Evolutionary conservation across 2,329 filamentous ascomycete genomes (phyloP), one percentile per base, ranked within the genome.

Genomic region (Aspergillus sp.): DNA sequence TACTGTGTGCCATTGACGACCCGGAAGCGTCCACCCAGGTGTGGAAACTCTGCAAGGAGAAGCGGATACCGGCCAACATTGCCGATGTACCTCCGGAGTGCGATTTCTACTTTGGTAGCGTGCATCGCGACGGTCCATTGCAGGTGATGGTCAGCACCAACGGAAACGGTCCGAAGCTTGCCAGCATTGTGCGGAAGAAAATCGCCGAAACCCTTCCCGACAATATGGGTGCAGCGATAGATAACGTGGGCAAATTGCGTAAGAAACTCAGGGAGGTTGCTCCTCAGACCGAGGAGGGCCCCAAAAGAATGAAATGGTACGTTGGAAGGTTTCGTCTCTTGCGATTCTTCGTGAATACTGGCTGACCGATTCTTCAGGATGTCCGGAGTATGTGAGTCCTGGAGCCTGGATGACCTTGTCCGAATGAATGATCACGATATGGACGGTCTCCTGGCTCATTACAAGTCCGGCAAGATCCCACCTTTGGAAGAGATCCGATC

Each of bases 71-170:
- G 6, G 93, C 92, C 58, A 99, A 99, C 76, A 96, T 99, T 66
- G 95, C 95, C 66, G 95, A 99, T 73, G 95, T 99, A 3, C 95
- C 95, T 0, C 85, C 92, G 0, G 95, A 99, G 76, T 99, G 95
- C 77, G 95, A 99, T 73, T 99, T 99, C 74, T 99, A 97, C 82
- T 99, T 99, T 79, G 95, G 95, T 63, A 95, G 90, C 73, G 89
- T 97, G 45, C 91, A 99, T 78, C 89, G 95, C 54, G 95, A 99
- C 74, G 95, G 95, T 0, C 95, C 95, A 6, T 78, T 99, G 61
- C 95, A 99, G 80, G 89, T 99, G 70, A 99, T 99, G 95, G 94
- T 99, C 68, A 96, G 91, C 79, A 99, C 95, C 39, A 99, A 98
- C 74, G 95, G 95, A 55, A 97, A 96, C 73, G 95, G 95, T 0